These are phyloP conservation scores for Verticillium nubilum DNA, from an alignment of 2,329 filamentous ascomycete species.

Conservation along the genomic window DNA sequence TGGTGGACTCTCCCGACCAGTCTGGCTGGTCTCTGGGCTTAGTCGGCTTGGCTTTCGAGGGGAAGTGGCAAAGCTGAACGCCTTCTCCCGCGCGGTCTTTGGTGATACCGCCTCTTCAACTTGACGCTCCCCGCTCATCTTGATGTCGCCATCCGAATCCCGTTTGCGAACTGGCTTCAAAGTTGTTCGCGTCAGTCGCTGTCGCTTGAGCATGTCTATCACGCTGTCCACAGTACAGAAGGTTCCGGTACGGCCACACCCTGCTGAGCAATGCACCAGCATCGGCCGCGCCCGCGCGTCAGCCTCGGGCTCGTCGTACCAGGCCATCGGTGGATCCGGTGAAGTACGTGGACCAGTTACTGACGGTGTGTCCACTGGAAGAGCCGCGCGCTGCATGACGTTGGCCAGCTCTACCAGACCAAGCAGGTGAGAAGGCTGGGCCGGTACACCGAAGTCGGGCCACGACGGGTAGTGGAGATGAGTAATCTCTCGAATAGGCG, in stretches of 20 bases:
- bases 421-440: slow-evolving; percentile 80
- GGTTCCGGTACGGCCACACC: slow-evolving; percentile 90
- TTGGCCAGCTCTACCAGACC: slow-evolving; percentile 87
- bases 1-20: slow-evolving; percentile 7
- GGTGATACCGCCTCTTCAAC: slow-evolving; percentile 23
- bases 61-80: slow-evolving; percentile 2
- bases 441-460: slow-evolving; percentile 94
- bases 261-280: slow-evolving; percentile 91
- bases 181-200: slow-evolving; percentile 41
- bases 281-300: slow-evolving; percentile 58
- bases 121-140: slow-evolving; percentile 32
- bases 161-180: slow-evolving; percentile 12
- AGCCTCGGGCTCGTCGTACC: slow-evolving; percentile 56
- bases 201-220: slow-evolving; percentile 93
- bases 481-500: slow-evolving; percentile 84
- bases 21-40: slow-evolving; percentile 7
- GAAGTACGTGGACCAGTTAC: slow-evolving; percentile 21
- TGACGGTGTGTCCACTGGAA: slow-evolving; percentile 37
- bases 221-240: slow-evolving; percentile 97
- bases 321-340: slow-evolving; percentile 31
- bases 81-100: slow-evolving; percentile 14
- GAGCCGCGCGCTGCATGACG: slow-evolving; percentile 58
- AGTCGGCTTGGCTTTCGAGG: slow-evolving; percentile 3
- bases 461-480: slow-evolving; percentile 94
- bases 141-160: slow-evolving; percentile 39